A percentile compares a stretch with the other conserved stretches of the same genome.
Evolutionary conservation across 2,329 filamentous ascomycete genomes (phyloP).

Genomic region (Venturia carpophila): DNA sequence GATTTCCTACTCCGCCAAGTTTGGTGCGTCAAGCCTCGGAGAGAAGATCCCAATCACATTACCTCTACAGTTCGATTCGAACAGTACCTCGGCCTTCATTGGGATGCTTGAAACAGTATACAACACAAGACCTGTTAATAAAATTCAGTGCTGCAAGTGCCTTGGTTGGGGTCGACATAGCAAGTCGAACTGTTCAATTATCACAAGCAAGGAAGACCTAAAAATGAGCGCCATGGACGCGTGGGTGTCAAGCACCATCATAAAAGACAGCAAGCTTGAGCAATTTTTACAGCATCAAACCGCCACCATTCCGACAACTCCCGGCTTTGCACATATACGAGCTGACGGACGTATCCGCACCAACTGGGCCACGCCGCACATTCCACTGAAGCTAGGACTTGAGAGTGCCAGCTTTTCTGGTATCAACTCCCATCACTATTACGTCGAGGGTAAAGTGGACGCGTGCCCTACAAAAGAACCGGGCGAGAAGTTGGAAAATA

Average conservation of each 20-base stretch:
- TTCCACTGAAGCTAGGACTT: background rate
- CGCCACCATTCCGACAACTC: background rate
- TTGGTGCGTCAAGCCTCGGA: too few relatives aligned
- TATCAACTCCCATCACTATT: background rate
- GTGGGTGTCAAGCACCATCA: background rate
- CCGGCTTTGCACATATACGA: background rate
- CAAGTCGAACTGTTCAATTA: background rate
- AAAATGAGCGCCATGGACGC: background rate
- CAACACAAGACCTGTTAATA: background rate
- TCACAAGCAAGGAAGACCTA: background rate
- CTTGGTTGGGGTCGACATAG: background rate
- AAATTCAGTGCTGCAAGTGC: background rate
- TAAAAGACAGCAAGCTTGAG: too few relatives aligned
- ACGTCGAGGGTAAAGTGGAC: too few relatives aligned
- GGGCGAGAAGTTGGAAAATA: too few relatives aligned
- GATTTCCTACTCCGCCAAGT: too few relatives aligned
- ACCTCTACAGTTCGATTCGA: background rate
- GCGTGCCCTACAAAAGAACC: too few relatives aligned
- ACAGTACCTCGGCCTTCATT: background rate
- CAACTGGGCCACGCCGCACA: background rate
- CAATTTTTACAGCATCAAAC: background rate
- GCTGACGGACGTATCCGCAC: background rate
- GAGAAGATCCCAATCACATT: background rate
- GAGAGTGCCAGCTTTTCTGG: background rate
- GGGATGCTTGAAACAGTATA: background rate